Conservation (phyloP, 2,329 filamentous ascomycete genomes). For the Fusarium stilboides region DNA sequence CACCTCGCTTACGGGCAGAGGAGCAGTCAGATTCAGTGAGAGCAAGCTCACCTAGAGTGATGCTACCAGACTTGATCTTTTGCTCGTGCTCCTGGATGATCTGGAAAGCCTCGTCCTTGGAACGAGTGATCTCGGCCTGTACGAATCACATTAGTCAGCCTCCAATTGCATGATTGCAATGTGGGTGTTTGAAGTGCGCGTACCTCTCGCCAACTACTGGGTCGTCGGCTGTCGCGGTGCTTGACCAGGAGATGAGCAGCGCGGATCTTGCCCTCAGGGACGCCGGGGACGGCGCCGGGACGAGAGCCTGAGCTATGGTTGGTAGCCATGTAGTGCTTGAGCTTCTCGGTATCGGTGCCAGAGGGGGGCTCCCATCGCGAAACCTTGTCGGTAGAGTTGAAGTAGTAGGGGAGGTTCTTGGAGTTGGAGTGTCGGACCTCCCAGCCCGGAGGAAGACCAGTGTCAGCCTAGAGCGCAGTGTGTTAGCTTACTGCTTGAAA, state of each 20-base stretch:
- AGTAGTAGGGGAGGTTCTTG: constrained; percentile 99
- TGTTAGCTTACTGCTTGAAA: constrained; percentile 21
- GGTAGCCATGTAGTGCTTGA: constrained; percentile 94
- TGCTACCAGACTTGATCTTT: constrained; percentile 79
- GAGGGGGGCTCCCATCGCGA: constrained; percentile 96
- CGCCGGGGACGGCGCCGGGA: constrained; percentile 57
- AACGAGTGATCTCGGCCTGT: constrained; percentile 84
- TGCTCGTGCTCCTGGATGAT: constrained; percentile 83
- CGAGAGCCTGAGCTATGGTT: constrained; percentile 78
- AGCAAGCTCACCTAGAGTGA: constrained; percentile 85
- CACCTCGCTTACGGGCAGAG: constrained; percentile 92
- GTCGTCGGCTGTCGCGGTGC: constrained; percentile 88
- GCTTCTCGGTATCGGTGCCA: constrained; percentile 89
- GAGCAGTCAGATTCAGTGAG: constrained; percentile 94
- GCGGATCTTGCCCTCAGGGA: constrained; percentile 86
- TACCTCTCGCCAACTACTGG: constrained; percentile 91
- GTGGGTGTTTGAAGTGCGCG: constrained; percentile 23
- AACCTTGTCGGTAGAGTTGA: constrained; percentile 87
- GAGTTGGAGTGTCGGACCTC: constrained; percentile 98
- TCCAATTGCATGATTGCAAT: not conserved
- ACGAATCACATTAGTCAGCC: constrained; percentile 8
- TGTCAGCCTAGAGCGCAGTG: constrained; percentile 69
- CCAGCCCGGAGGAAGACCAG: constrained; percentile 89
- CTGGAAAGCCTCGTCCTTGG: constrained; percentile 86
- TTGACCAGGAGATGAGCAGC: constrained; percentile 95